Base-by-base conservation (phyloP, 306 rosid genomes). In the Trifolium subterraneum region DNA sequence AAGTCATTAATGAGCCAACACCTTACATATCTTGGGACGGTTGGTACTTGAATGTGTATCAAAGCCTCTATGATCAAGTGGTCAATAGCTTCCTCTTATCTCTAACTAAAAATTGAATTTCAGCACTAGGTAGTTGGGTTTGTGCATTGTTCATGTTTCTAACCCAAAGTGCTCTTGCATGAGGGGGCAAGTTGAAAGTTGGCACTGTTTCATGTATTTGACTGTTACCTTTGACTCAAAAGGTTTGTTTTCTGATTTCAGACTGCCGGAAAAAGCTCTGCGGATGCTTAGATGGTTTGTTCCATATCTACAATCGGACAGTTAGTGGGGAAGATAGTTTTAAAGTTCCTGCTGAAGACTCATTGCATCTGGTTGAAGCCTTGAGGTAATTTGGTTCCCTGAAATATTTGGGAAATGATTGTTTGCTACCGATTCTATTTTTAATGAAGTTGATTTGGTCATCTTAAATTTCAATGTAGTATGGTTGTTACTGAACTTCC, bases 211-310 rank as follows among this genome's bases (percentile, higher is more conserved):
- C 27, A 25, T 12, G 29, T 68, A 14, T 67, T 52, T 62, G 64
- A 20, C 55, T 27, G 10, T 68, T 68, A 27, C 67, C 23, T 60
- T 16, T 44, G 74, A 69, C 44, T 80, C 62, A 23, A 66, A 23
- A 66, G 42, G 38, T 76, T 77, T 68, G 23, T 50, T 38, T 38
- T 78, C 35, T 70, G 56, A 73, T 76, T 82, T 71, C 76, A 95
- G 99, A 95, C 80, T 95, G 99, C 82, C 92, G 99, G 73, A 90
- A 80, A 87, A 95, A 92, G 88, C 97, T 95, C 55, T 89, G 92
- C 63, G 99, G 99, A 81, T 92, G 88, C 80, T 79, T 95, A 81
- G 97, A 95, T 54, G 98, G 97, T 69, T 88, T 95, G 75, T 92
- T 95, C 80, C 93, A 92, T 80, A 90, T 90, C 83, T 95, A 95